Percentiles rank a stretch among this genome's conserved stretches.
phyloP scores from a whole-genome alignment of 176 grass and related monocot genomes.

The Pontederia crassipes region DNA sequence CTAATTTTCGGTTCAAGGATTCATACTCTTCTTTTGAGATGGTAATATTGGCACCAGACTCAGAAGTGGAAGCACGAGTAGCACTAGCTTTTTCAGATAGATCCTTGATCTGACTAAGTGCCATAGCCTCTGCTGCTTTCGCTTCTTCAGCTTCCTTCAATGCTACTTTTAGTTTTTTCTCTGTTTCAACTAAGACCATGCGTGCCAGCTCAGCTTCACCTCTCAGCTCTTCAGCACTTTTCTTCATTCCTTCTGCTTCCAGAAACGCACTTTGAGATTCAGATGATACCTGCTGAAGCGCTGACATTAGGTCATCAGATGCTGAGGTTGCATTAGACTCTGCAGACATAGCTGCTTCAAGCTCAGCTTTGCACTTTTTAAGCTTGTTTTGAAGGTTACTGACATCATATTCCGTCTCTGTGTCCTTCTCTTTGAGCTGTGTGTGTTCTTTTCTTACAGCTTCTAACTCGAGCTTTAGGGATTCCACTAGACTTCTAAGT shows the following conservation, averaged over 20 bases:
- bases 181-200: conserved; percentile 43
- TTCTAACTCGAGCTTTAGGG: conserved; percentile 65
- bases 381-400: conserved; percentile 69
- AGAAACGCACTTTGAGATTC: conserved; percentile 76
- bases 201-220: conserved; percentile 58
- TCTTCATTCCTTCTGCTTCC: conserved; percentile 89
- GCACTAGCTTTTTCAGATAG: conserved; percentile 74
- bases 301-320: conserved; percentile 75
- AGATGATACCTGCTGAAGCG: conserved; percentile 66
- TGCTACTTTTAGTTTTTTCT: conserved; percentile 54
- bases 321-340: conserved; percentile 70
- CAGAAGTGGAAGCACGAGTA: conserved; percentile 65
- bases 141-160: conserved; percentile 83
- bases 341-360: conserved; percentile 71
- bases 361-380: conserved; percentile 90
- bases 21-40: conserved; percentile 94
- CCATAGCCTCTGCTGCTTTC: conserved; percentile 67
- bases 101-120: conserved; percentile 80
- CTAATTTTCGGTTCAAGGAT: conserved; percentile 67
- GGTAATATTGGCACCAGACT: conserved; percentile 62
- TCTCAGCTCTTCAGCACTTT: conserved; percentile 58
- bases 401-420: conserved; percentile 62
- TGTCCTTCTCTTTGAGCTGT: conserved; percentile 79
- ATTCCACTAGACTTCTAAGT: conserved; percentile 56
- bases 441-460: conserved; percentile 60